phyloP scores from a whole-genome alignment of 2,329 filamentous ascomycete species.

The Aaosphaeria pasadenensis region DNA sequence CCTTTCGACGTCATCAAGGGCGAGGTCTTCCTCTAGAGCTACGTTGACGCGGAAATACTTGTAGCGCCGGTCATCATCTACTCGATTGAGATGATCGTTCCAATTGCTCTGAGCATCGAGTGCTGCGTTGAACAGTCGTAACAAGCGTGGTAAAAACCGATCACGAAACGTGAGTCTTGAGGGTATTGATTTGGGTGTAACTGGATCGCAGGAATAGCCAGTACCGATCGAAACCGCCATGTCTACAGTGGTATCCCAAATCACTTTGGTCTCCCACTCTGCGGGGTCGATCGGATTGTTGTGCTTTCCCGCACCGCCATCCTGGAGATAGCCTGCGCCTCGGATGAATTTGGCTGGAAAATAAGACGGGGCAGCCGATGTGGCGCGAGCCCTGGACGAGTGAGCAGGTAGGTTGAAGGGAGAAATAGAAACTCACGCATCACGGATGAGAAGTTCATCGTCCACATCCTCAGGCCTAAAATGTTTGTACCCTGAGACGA shows the following conservation, averaged over 20 bases:
- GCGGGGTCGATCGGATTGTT: background rate
- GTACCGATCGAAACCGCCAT: background rate
- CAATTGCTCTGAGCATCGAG: background rate
- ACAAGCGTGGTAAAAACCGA: background rate
- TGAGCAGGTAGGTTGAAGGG: background rate
- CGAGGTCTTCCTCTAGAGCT: background rate
- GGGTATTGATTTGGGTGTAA: background rate
- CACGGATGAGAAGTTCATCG: background rate
- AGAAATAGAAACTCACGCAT: background rate
- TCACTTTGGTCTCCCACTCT: background rate
- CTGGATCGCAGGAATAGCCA: background rate
- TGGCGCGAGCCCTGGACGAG: background rate
- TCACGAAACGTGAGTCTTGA: background rate
- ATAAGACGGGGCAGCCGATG: background rate
- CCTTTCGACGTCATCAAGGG: background rate
- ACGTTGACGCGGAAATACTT: background rate
- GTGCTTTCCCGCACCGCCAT: background rate
- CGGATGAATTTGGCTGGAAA: background rate
- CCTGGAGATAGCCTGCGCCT: background rate
- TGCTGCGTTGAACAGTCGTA: background rate
- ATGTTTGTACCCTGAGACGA: too few relatives aligned
- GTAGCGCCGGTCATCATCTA: background rate
- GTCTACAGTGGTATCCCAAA: background rate
- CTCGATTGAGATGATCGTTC: background rate
- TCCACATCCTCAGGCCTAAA: too few relatives aligned